phyloP scores from a whole-genome alignment of 164 flowering plant species.

The Euptelea pleiosperma region DNA sequence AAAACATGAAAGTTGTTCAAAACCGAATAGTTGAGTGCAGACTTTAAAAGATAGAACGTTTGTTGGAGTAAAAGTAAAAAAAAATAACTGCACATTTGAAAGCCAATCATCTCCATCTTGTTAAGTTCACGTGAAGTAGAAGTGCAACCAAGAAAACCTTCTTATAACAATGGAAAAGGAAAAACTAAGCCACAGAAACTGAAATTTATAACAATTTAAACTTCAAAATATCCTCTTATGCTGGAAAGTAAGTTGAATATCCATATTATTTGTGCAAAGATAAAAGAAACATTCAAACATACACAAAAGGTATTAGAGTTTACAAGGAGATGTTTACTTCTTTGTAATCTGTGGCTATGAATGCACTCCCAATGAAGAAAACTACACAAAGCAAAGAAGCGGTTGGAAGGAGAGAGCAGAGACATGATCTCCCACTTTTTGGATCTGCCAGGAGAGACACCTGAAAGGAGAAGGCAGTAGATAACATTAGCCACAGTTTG shows the following conservation, averaged over 20 bases:
- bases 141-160: not conserved
- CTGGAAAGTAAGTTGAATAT: not conserved
- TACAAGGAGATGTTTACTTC: slow-evolving; percentile 11
- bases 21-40: not conserved
- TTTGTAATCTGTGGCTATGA: slow-evolving; percentile 26
- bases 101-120: not conserved
- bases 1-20: no score
- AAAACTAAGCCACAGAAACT: not conserved
- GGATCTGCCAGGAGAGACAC: slow-evolving; percentile 38
- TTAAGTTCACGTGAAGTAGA: not conserved
- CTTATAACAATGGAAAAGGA: not conserved
- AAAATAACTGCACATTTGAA: no score
- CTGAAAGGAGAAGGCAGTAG: slow-evolving; percentile 43
- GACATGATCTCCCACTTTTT: slow-evolving; percentile 40
- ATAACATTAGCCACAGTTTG: not conserved
- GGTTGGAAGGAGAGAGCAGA: slow-evolving; percentile 41
- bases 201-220: no score
- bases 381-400: slow-evolving; percentile 43
- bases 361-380: slow-evolving; percentile 35
- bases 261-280: not conserved
- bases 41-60: no score
- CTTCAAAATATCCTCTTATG: no score
- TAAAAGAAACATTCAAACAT: no score
- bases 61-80: no score
- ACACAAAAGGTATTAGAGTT: not conserved